Evolutionary conservation across 805 yeast species (phyloP).

Genomic region (Metschnikowia henanensis): DNA sequence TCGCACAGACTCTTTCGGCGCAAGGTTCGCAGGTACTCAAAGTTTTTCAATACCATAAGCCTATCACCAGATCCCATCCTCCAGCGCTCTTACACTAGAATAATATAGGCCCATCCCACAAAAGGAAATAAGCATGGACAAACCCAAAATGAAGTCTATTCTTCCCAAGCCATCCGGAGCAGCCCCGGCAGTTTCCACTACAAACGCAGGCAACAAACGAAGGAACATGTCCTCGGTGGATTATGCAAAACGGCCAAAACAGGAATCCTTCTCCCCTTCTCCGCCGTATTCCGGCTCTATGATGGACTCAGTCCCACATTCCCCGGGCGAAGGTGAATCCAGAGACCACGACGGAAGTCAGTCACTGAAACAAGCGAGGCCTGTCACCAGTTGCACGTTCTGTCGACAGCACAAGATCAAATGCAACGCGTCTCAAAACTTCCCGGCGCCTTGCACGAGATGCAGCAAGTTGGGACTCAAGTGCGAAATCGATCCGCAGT

Average conservation of each 20-base stretch:
- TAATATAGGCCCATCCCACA: too few relatives aligned
- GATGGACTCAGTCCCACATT: constrained; percentile 5
- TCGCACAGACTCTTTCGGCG: too few relatives aligned
- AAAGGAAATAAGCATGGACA: too few relatives aligned
- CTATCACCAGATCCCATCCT: background rate
- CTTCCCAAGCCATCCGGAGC: constrained; percentile 40
- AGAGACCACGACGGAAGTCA: constrained; percentile 2
- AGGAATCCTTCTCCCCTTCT: constrained; percentile 9
- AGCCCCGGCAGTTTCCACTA: constrained; percentile 16
- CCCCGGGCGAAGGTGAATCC: constrained; percentile 3
- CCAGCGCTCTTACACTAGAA: too few relatives aligned
- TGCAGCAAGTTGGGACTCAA: constrained; percentile 77
- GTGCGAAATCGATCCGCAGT: constrained; percentile 90
- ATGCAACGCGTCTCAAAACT: constrained; percentile 85
- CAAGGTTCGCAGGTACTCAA: too few relatives aligned
- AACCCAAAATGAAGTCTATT: constrained; percentile 40
- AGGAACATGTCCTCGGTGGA: constrained; percentile 15
- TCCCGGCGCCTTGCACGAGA: constrained; percentile 78
- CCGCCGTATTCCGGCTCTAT: constrained; percentile 5
- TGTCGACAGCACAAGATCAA: constrained; percentile 94
- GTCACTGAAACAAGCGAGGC: constrained; percentile 48
- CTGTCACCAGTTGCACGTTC: constrained; percentile 91
- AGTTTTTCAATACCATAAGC: too few relatives aligned
- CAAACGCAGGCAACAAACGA: constrained; percentile 15
- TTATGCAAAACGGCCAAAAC: constrained; percentile 14